A percentile compares a stretch with the other conserved stretches of the same genome.
These are phyloP conservation scores for Catharanthus roseus DNA, from an alignment of 257 asterid species.

Conservation along the genomic window DNA sequence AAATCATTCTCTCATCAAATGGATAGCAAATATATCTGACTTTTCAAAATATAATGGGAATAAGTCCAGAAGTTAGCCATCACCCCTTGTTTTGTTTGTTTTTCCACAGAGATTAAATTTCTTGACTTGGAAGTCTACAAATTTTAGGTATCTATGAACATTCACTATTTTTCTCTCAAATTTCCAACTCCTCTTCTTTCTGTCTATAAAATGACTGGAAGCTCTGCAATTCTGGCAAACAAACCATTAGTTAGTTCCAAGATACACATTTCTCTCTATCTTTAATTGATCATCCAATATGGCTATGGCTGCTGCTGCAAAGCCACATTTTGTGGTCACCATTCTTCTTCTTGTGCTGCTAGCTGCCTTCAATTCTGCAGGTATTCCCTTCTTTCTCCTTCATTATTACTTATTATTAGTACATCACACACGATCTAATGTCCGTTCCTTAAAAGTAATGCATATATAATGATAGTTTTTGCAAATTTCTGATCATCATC, in stretches of 20 bases:
- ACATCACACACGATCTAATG: not conserved
- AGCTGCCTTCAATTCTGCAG: slow-evolving; percentile 19
- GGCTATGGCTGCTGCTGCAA: slow-evolving; percentile 17
- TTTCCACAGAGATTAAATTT: slow-evolving; percentile 7
- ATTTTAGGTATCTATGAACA: no score
- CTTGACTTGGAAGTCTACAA: slow-evolving; percentile 5
- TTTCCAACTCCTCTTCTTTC: not conserved
- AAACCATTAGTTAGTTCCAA: not conserved
- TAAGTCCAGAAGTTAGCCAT: slow-evolving; percentile 1
- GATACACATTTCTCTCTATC: not conserved
- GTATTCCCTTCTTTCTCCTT: not conserved
- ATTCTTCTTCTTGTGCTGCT: slow-evolving; percentile 20
- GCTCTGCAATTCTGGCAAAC: not conserved
- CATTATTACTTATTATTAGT: not conserved
- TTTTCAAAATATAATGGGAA: not conserved
- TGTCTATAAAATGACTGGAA: not conserved
- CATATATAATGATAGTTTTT: no score
- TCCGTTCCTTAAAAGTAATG: not conserved
- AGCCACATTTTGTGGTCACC: not conserved
- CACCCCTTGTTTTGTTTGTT: not conserved
- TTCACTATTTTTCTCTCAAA: not conserved
- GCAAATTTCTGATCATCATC: no score
- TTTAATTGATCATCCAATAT: not conserved
- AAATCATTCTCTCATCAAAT: not conserved
- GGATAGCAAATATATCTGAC: no score